Base-by-base conservation (phyloP, 1,284 basidiomycete species). In the Malassezia equina region DNA sequence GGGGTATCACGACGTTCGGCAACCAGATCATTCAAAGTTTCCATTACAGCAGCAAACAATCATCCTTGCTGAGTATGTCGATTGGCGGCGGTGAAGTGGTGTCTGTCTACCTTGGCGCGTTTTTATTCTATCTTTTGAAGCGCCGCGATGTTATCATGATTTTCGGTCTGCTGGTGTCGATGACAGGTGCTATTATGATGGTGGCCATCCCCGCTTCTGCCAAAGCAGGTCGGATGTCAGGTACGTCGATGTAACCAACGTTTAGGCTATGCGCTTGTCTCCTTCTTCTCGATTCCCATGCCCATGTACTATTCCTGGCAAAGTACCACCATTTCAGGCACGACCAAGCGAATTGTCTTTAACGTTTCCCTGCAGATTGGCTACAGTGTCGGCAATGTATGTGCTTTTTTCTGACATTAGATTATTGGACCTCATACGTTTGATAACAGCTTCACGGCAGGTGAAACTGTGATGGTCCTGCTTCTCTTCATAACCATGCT, bases 11-110 rank as follows among this genome's bases (percentile, higher is more conserved):
- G 19, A 67, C 63, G 47, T 75, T 73, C 33, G 65, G 66, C 4
- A 60, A 58, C 7, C 64, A 62, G 29, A 73, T 75, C 51, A 73
- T 75, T 47, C 48, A 52, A 34, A 49, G 62, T 4, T 67, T 75
- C 45, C 65, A 69, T 24, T 75, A 67, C 51, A 46, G 58, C 39
- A 58, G 19, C 7, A 60, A 64, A 44, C 62, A 64, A 8, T 64
- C 67, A 2, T 63, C 73, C 5, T 58, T 75, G 2, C 52, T 75
- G 12, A 63, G 65, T 21, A 69, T 73, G 64, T 56, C 64, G 2
- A 62, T 67, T 2, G 71, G 71, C 31, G 56, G 51, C 2, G 52
- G 62, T 34, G 67, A 71, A 31, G 53, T 64, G 3, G 60, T 68
- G 12, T 53, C 63, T 0, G 64, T 72, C 15, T 56, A 59, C 34